Evolutionary conservation across 179 eudicot genomes (phyloP).

Genomic region (Corrigiola litoralis): DNA sequence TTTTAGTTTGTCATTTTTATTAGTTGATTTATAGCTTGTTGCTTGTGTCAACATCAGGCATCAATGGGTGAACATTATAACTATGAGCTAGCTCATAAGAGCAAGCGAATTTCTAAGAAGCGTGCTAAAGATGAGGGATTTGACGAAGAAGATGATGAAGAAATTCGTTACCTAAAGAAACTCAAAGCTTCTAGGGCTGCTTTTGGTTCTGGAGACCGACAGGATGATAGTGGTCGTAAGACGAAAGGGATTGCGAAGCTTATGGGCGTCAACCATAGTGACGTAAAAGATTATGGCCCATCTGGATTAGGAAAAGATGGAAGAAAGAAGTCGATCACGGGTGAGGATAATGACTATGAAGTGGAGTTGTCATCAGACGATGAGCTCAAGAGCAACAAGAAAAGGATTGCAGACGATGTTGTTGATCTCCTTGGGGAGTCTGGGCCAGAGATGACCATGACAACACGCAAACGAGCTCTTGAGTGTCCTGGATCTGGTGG

Average conservation of each 20-base stretch:
- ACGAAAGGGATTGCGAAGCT: conserved; percentile 26
- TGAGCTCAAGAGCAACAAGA: conserved; percentile 45
- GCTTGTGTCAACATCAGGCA: neutral
- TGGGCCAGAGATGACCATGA: conserved; percentile 58
- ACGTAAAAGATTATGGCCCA: conserved; percentile 18
- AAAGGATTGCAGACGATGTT: conserved; percentile 35
- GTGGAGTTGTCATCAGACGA: conserved; percentile 42
- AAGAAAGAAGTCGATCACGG: conserved; percentile 27
- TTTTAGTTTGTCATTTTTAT: too few species aligned
- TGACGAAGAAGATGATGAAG: conserved; percentile 81
- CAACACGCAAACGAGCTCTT: conserved; percentile 80
- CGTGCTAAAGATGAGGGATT: conserved; percentile 45
- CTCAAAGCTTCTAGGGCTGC: conserved; percentile 49
- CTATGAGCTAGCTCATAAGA: conserved; percentile 42
- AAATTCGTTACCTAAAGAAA: conserved; percentile 76
- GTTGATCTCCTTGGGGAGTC: conserved; percentile 34
- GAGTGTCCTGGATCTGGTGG: conserved; percentile 42
- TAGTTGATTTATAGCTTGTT: neutral
- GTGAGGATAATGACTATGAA: conserved; percentile 46
- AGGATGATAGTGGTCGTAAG: conserved; percentile 36
- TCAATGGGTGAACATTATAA: conserved; percentile 8
- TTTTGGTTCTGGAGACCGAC: conserved; percentile 30
- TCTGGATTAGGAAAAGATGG: conserved; percentile 33
- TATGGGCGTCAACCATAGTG: conserved; percentile 7
- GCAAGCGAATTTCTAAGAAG: conserved; percentile 55